Evolutionary conservation across 108 stramenopile genomes (phyloP).

Genomic region (Nitzschia putrida): DNA sequence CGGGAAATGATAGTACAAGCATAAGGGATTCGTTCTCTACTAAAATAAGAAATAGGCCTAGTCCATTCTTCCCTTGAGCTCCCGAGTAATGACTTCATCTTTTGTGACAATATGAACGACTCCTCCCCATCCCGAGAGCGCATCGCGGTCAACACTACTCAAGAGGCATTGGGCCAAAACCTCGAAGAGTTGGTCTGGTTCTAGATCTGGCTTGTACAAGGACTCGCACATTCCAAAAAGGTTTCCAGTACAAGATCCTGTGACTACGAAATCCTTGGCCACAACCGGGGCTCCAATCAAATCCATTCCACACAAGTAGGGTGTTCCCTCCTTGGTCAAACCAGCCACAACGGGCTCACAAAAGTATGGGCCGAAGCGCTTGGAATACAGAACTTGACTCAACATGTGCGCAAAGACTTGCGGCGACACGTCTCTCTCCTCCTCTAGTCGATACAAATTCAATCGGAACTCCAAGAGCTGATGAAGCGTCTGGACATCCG

Average conservation of each 20-base stretch:
- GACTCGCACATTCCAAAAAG: constrained; percentile 99
- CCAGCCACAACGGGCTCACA: constrained; percentile 97
- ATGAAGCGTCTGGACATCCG: constrained; percentile 94
- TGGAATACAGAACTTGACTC: constrained; percentile 91
- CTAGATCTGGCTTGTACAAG: constrained; percentile 92
- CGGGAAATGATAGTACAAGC: no score
- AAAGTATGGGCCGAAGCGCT: constrained; percentile 98
- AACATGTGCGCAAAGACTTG: constrained; percentile 89
- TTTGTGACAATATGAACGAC: constrained; percentile 97
- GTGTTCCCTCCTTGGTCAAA: constrained; percentile 75
- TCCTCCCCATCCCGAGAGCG: constrained; percentile 98
- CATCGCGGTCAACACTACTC: constrained; percentile 96
- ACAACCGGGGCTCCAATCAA: constrained; percentile 92
- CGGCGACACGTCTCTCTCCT: constrained; percentile 96
- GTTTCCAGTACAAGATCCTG: constrained; percentile 96
- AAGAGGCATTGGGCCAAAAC: constrained; percentile 95
- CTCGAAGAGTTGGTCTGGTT: constrained; percentile 96
- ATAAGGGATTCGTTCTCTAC: no score
- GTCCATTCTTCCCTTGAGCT: constrained; percentile 92
- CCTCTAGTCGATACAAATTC: constrained; percentile 92
- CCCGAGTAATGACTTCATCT: constrained; percentile 79
- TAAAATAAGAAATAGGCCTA: constrained; percentile 15
- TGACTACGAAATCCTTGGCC: constrained; percentile 96
- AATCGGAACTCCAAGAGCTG: constrained; percentile 84
- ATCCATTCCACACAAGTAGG: constrained; percentile 96